A percentile compares a stretch with the other conserved stretches of the same genome.
These are phyloP conservation scores for Sphaceloma murrayae DNA, from an alignment of 2,329 filamentous ascomycete species.

Conservation along the genomic window DNA sequence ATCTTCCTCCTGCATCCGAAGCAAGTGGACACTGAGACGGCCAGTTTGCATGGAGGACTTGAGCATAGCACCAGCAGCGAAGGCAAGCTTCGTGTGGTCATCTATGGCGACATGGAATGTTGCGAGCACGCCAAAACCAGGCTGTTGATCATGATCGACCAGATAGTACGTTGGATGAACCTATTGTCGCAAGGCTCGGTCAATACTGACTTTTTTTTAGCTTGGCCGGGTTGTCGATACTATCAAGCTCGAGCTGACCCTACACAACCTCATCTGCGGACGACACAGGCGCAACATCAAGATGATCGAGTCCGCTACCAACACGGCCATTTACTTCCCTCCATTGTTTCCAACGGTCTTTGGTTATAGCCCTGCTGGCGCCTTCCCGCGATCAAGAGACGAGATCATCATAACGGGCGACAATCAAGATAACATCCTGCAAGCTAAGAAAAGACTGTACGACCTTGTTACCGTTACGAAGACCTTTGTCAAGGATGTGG, in stretches of 20 bases:
- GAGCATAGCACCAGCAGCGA: slow-evolving; percentile 61
- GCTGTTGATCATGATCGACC: slow-evolving; percentile 93
- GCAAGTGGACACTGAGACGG: slow-evolving; percentile 61
- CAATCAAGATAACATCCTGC: slow-evolving; percentile 68
- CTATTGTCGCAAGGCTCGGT: too few species aligned
- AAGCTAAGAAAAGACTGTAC: slow-evolving; percentile 84
- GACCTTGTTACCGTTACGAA: slow-evolving; percentile 74
- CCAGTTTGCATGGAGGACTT: slow-evolving; percentile 65
- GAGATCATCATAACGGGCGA: slow-evolving; percentile 95
- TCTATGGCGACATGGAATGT: slow-evolving; percentile 91
- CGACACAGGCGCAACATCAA: slow-evolving; percentile 96
- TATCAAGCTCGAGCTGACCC: slow-evolving; percentile 71
- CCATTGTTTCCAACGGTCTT: slow-evolving; percentile 88
- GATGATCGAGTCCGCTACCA: slow-evolving; percentile 87
- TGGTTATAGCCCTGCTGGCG: slow-evolving; percentile 76
- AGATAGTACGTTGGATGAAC: slow-evolving; percentile 54
- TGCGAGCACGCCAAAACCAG: slow-evolving; percentile 95
- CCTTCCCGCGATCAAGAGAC: slow-evolving; percentile 64
- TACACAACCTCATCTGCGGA: slow-evolving; percentile 87
- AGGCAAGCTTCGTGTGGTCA: slow-evolving; percentile 81
- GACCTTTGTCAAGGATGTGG: slow-evolving; percentile 74
- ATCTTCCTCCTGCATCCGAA: slow-evolving; percentile 93
- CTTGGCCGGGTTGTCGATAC: slow-evolving; percentile 66
- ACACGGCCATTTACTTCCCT: slow-evolving; percentile 96
- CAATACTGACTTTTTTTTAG: slow-evolving; percentile 35